A percentile compares a stretch with the other conserved stretches of the same genome.
phyloP scores from a whole-genome alignment of 495 filamentous ascomycete species.

The Chaetomium cochliodes region DNA sequence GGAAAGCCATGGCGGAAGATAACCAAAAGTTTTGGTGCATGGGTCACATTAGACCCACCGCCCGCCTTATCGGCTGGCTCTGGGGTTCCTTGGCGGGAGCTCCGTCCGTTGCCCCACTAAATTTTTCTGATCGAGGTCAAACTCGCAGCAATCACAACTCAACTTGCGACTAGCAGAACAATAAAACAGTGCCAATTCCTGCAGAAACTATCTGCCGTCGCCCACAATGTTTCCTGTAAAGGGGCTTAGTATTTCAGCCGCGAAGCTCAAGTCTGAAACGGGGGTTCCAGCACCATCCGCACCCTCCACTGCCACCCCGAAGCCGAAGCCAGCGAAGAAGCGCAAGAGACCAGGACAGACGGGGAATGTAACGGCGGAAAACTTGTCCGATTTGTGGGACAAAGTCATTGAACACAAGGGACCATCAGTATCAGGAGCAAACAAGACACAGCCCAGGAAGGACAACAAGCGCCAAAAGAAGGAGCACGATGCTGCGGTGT shows the following conservation, averaged over 20 bases:
- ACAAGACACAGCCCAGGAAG: constrained; percentile 33
- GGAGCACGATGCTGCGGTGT: not conserved
- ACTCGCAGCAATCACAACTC: not conserved
- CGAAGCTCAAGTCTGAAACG: constrained; percentile 66
- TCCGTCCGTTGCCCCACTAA: constrained; percentile 17
- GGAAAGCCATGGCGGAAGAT: too few relatives aligned
- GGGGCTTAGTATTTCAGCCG: constrained; percentile 78
- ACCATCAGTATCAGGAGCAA: constrained; percentile 44
- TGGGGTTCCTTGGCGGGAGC: not conserved
- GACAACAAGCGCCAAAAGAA: constrained; percentile 29
- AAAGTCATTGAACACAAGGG: constrained; percentile 74
- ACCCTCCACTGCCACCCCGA: constrained; percentile 28
- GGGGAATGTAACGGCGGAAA: constrained; percentile 62
- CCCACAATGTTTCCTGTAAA: constrained; percentile 83
- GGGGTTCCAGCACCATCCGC: constrained; percentile 31
- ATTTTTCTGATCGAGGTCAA: constrained; percentile 13
- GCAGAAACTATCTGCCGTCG: not conserved
- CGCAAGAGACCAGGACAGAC: constrained; percentile 56
- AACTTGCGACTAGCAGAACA: not conserved
- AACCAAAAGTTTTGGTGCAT: not conserved
- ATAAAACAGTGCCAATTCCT: constrained; percentile 8
- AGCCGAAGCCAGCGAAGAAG: constrained; percentile 48
- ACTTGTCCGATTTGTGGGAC: constrained; percentile 75
- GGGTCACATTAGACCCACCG: not conserved
- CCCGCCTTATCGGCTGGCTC: not conserved